phyloP scores from a whole-genome alignment of 345 rosid species.

The Gossypium raimondii region DNA sequence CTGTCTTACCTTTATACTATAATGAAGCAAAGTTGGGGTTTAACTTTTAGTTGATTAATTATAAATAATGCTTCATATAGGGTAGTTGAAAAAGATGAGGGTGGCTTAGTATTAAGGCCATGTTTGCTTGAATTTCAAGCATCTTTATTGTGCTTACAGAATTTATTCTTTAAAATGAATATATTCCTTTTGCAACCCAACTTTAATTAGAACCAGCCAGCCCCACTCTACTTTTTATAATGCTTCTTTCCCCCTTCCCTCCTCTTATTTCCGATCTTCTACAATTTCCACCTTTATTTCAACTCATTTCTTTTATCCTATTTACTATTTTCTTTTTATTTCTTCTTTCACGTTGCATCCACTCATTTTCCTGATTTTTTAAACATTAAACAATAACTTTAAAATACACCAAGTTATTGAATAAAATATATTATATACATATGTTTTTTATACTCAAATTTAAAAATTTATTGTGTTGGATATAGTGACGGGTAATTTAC shows the following conservation, averaged over 20 bases:
- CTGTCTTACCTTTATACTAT: constrained; percentile 22
- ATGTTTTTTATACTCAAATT: no score
- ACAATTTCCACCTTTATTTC: no score
- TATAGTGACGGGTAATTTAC: no score
- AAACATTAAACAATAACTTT: no score
- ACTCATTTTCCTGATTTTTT: no score
- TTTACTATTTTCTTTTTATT: no score
- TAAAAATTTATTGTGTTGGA: no score
- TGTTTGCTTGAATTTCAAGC: constrained; percentile 88
- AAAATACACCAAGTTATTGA: no score
- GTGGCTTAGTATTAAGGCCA: constrained; percentile 54
- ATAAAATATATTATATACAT: no score
- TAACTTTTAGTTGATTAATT: constrained; percentile 49
- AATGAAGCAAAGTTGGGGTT: constrained; percentile 48
- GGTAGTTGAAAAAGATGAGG: constrained; percentile 33
- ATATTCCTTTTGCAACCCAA: constrained; percentile 56
- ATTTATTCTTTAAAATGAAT: constrained; percentile 71
- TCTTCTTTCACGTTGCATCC: no score
- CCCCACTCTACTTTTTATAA: constrained; percentile 18
- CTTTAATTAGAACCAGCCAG: constrained; percentile 19
- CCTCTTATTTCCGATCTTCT: no score
- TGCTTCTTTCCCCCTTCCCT: not conserved
- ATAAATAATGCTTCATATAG: constrained; percentile 15
- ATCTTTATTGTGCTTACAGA: constrained; percentile 59
- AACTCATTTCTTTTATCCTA: no score